These are phyloP conservation scores for Papiliotrema flavescens DNA, from an alignment of 1,284 basidiomycete genomes.

Conservation along the genomic window DNA sequence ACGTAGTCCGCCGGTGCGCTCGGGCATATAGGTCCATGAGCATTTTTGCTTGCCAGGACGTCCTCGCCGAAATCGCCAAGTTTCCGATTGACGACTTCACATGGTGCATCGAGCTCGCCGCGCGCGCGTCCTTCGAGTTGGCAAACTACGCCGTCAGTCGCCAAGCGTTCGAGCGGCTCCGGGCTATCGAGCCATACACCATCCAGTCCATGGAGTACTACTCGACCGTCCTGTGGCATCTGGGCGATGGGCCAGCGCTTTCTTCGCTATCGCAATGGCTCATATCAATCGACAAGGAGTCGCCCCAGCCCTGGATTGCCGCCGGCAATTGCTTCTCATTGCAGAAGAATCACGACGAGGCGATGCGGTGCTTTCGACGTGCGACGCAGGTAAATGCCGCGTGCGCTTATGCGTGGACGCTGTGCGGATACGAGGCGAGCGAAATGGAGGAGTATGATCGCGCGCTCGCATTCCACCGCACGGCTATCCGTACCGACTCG, in stretches of 20 bases:
- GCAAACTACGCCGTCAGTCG: conserved; percentile 82
- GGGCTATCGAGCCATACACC: conserved; percentile 76
- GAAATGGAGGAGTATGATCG: conserved; percentile 83
- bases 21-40: conserved; percentile 68
- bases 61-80: conserved; percentile 67
- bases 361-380: conserved; percentile 84
- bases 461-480: conserved; percentile 83
- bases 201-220: conserved; percentile 88
- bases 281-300: conserved; percentile 70
- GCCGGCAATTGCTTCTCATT: conserved; percentile 89
- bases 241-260: conserved; percentile 71
- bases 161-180: conserved; percentile 74
- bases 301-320: conserved; percentile 89
- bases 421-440: conserved; percentile 90
- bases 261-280: conserved; percentile 88
- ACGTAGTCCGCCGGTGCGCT: conserved; percentile 75
- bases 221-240: conserved; percentile 90
- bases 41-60: conserved; percentile 69
- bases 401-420: conserved; percentile 86
- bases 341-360: conserved; percentile 84
- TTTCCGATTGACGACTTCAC: conserved; percentile 68
- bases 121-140: conserved; percentile 79
- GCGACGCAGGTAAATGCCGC: conserved; percentile 77
- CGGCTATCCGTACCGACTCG: conserved; percentile 77
- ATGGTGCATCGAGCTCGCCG: conserved; percentile 74